Evolutionary conservation across 306 rosid genomes (phyloP).

Genomic region (Oxytropis ochrocephala): DNA sequence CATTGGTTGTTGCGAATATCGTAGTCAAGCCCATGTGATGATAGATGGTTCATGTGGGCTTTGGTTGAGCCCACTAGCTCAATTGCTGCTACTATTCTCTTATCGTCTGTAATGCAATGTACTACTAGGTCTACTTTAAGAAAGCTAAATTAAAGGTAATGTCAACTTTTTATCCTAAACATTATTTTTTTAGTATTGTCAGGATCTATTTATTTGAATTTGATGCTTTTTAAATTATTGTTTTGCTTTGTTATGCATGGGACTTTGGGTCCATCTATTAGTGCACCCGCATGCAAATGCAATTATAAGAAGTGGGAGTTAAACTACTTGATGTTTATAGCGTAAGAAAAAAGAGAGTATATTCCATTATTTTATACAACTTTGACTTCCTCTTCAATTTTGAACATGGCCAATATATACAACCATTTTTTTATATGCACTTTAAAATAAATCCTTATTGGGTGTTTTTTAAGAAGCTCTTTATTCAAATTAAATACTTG

Average conservation of each 20-base stretch:
- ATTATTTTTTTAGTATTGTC: not conserved
- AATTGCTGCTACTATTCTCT: not conserved
- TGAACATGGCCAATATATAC: not conserved
- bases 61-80: conserved; percentile 20
- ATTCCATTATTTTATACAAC: not conserved
- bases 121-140: conserved; percentile 21
- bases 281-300: not conserved
- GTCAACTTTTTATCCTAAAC: conserved; percentile 20
- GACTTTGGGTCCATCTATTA: not conserved
- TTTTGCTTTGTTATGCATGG: not conserved
- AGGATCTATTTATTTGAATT: not conserved
- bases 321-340: not conserved
- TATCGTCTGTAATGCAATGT: conserved; percentile 13
- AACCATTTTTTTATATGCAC: not conserved
- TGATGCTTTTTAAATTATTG: not conserved
- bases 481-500: too few species aligned
- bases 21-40: conserved; percentile 34
- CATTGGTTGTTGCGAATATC: not conserved
- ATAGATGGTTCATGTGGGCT: conserved; percentile 26
- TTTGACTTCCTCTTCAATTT: not conserved
- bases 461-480: too few species aligned
- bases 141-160: conserved; percentile 3
- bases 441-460: too few species aligned
- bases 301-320: not conserved
- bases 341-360: not conserved